Evolutionary conservation across 2,329 filamentous ascomycete species (phyloP), one percentile per base, ranked within the genome.

Genomic region (Colletotrichum sublineola): DNA sequence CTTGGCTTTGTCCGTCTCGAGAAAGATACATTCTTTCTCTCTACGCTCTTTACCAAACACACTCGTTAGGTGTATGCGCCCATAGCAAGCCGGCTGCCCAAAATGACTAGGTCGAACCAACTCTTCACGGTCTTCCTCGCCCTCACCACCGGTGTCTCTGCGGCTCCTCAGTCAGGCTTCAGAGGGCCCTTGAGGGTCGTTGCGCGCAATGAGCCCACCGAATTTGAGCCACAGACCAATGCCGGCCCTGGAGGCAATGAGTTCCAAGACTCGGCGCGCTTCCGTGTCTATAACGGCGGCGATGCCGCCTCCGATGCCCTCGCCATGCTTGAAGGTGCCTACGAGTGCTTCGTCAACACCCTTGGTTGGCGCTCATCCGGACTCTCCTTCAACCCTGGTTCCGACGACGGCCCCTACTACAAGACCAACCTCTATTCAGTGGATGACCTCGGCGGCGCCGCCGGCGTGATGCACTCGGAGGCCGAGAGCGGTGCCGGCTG

Each of bases 371-470:
- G 83, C 2, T 83, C 83, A 0, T 77, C 83, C 0, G 83, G 82
- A 14, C 76, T 83, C 9, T 82, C 81, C 0, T 82, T 79, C 67
- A 81, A 81, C 62, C 75, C 78, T 1, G 77, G 75, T 2, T 75
- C 76, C 12, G 80, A 82, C 42, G 75, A 77, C 56, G 84, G 84
- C 0, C 81, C 84, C 0, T 85, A 77, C 72, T 82, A 82, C 74
- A 88, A 87, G 77, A 81, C 82, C 57, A 87, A 87, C 72, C 67
- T 86, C 46, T 87, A 86, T 76, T 77, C 80, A 1, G 82, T 86
- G 31, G 76, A 75, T 11, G 74, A 71, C 0, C 73, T 87, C 3
- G 75, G 78, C 0, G 79, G 78, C 11, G 84, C 84, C 1, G 84
- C 85, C 5, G 84, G 82, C 24, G 80, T 84, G 33, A 86, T 84